phyloP scores from a whole-genome alignment of 2,329 filamentous ascomycete species.

The Fusarium coicis region DNA sequence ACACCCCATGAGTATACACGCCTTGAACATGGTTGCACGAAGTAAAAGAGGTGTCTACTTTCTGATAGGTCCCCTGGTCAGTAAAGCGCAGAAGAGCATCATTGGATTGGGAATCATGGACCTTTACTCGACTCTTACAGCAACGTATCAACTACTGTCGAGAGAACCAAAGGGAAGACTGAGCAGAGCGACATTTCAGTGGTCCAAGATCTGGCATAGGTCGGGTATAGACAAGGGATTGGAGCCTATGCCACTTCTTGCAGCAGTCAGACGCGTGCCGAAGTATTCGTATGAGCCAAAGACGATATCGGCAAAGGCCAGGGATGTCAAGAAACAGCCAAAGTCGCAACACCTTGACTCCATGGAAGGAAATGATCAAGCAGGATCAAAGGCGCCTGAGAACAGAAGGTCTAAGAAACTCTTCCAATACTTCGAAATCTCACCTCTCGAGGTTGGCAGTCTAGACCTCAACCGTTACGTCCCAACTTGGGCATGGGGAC shows the following conservation, averaged over 20 bases:
- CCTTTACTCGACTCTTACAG: conserved; percentile 36
- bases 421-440: conserved; percentile 42
- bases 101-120: conserved; percentile 41
- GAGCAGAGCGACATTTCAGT: conserved; percentile 35
- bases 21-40: conserved; percentile 20
- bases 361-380: neutral
- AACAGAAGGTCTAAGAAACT: neutral
- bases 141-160: conserved; percentile 28
- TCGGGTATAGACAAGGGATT: conserved; percentile 18
- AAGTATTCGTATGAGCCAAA: conserved; percentile 25
- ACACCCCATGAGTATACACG: conserved; percentile 34
- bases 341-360: neutral
- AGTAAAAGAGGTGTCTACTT: conserved; percentile 38
- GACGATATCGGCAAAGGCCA: conserved; percentile 4
- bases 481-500: conserved; percentile 40
- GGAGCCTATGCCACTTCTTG: conserved; percentile 38
- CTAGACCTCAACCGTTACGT: conserved; percentile 33
- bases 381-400: fast-evolving
- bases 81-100: conserved; percentile 40
- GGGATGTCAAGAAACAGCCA: fast-evolving
- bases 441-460: conserved; percentile 35
- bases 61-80: conserved; percentile 28
- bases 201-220: conserved; percentile 33
- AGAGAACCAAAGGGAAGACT: conserved; percentile 25
- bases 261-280: conserved; percentile 32